These are phyloP conservation scores for Monilinia fructigena DNA, from an alignment of 2,329 filamentous ascomycete genomes.

Conservation along the genomic window DNA sequence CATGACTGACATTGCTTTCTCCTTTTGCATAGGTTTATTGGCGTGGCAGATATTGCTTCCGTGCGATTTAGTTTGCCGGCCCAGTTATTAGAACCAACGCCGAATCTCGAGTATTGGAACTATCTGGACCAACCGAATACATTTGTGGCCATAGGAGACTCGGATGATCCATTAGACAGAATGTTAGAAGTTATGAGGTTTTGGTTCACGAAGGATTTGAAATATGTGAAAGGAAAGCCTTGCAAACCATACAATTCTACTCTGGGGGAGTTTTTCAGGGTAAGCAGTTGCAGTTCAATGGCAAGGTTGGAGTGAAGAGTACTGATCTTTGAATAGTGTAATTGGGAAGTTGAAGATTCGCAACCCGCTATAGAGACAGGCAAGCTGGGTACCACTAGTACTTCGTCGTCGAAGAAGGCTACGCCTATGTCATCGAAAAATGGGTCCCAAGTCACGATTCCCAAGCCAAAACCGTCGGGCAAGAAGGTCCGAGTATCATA, in stretches of 20 bases:
- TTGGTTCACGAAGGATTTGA: slow-evolving; percentile 98
- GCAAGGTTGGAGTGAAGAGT: background rate
- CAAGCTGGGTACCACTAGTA: slow-evolving; percentile 21
- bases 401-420: slow-evolving; percentile 19
- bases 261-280: slow-evolving; percentile 93
- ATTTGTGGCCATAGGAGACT: slow-evolving; percentile 79
- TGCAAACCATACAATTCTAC: slow-evolving; percentile 99
- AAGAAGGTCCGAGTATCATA: slow-evolving; percentile 79
- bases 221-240: slow-evolving; percentile 97
- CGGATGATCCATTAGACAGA: slow-evolving; percentile 84
- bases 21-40: slow-evolving; percentile 70
- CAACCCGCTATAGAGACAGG: slow-evolving; percentile 57
- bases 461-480: slow-evolving; percentile 43
- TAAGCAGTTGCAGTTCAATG: slow-evolving; percentile 45
- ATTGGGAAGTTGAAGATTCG: slow-evolving; percentile 87
- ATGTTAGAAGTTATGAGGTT: slow-evolving; percentile 94
- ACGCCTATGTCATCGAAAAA: slow-evolving; percentile 30
- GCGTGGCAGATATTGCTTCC: slow-evolving; percentile 90
- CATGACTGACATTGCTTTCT: slow-evolving; percentile 5
- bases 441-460: slow-evolving; percentile 30
- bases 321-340: slow-evolving; percentile 60
- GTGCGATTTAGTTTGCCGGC: slow-evolving; percentile 95
- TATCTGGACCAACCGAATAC: slow-evolving; percentile 94
- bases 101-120: slow-evolving; percentile 98
- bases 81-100: slow-evolving; percentile 91